These are phyloP conservation scores for Colletotrichum karsti DNA, from an alignment of 2,329 filamentous ascomycete genomes.

Conservation along the genomic window DNA sequence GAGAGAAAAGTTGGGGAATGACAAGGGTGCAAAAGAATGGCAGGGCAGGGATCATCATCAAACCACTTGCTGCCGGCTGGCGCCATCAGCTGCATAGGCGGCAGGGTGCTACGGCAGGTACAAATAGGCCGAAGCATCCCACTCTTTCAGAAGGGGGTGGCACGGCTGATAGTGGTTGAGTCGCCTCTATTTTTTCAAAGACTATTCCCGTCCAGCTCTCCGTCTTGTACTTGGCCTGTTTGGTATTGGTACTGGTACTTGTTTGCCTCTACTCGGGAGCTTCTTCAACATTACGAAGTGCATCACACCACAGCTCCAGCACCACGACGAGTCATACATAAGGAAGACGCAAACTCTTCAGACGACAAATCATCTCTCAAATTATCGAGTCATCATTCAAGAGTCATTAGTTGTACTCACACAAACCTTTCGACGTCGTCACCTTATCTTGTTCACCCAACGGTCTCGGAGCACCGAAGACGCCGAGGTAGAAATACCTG, in stretches of 20 bases:
- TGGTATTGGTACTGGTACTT: neutral
- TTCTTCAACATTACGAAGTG: neutral
- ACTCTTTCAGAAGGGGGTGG: slow-evolving; percentile 24
- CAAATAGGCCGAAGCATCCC: slow-evolving; percentile 26
- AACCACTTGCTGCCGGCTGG: slow-evolving; percentile 13
- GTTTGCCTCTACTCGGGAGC: neutral
- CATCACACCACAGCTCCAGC: slow-evolving; percentile 7
- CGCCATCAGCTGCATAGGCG: neutral
- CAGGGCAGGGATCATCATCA: slow-evolving; percentile 9
- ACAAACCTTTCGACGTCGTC: neutral
- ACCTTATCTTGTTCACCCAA: neutral
- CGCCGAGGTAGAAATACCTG: neutral
- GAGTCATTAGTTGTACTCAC: neutral
- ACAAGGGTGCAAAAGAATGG: neutral
- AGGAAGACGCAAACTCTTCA: neutral
- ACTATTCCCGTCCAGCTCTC: neutral
- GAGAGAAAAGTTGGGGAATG: neutral
- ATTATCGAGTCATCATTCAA: neutral
- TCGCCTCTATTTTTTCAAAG: neutral
- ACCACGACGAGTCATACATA: neutral
- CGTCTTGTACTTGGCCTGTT: neutral
- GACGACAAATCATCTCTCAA: neutral
- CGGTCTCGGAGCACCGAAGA: neutral
- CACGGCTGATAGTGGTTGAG: slow-evolving; percentile 12
- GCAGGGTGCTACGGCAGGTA: slow-evolving; percentile 17